Evolutionary conservation across 139 green algal species (phyloP).

Genomic region (Bryopsis sp.): DNA sequence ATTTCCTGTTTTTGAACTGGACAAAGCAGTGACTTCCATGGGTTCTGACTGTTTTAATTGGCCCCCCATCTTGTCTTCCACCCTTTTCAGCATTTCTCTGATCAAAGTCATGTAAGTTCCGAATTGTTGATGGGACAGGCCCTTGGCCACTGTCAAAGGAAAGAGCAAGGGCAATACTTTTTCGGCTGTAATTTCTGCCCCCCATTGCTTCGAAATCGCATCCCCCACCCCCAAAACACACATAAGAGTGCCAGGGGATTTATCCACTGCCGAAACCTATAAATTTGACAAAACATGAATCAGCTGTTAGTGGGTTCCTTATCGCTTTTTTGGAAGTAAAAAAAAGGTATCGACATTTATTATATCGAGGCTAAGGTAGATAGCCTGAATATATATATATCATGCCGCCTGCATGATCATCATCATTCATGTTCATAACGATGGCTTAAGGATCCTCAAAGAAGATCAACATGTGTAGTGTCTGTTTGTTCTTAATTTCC

Average conservation of each 20-base stretch:
- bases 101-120: slow-evolving; percentile 5
- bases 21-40: neutral
- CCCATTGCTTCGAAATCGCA: slow-evolving; percentile 42
- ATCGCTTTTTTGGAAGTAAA: too few species aligned
- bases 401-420: too few species aligned
- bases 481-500: too few species aligned
- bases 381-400: too few species aligned
- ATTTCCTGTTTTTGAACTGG: too few species aligned
- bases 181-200: slow-evolving; percentile 35
- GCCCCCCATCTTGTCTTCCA: slow-evolving; percentile 7
- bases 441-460: too few species aligned
- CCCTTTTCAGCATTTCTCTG: slow-evolving; percentile 7
- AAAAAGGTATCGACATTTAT: too few species aligned
- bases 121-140: slow-evolving; percentile 28
- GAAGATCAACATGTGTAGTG: too few species aligned
- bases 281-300: neutral
- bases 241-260: slow-evolving; percentile 51
- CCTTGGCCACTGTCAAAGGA: slow-evolving; percentile 42
- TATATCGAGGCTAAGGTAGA: too few species aligned
- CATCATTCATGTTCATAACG: too few species aligned
- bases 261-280: slow-evolving; percentile 38
- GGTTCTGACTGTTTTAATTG: neutral
- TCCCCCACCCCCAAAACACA: slow-evolving; percentile 49
- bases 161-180: slow-evolving; percentile 49
- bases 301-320: too few species aligned